Evolutionary conservation across 208 protist genomes (phyloP).

Genomic region (Trypanosomatidae sp.): DNA sequence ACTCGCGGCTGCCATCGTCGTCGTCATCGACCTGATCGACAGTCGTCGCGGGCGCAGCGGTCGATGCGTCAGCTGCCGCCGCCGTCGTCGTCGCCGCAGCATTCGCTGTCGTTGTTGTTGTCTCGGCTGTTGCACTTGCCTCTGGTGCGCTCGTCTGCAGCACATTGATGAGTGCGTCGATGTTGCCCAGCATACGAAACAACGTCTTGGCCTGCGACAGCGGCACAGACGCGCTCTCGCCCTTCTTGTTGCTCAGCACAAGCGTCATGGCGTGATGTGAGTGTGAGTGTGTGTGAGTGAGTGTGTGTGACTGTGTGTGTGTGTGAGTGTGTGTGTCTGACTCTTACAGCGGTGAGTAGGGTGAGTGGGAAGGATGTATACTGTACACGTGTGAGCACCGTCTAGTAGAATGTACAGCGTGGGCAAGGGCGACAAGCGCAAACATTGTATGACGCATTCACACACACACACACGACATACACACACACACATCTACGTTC

Average conservation of each 20-base stretch:
- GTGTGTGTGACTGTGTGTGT: no score
- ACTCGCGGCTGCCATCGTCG: no score
- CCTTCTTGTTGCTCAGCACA: neutral
- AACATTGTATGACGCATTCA: no score
- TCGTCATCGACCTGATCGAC: neutral
- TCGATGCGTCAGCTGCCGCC: neutral
- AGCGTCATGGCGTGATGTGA: neutral
- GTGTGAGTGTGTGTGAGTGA: neutral
- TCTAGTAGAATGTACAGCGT: no score
- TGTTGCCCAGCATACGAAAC: neutral
- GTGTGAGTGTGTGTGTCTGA: no score
- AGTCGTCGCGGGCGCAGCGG: neutral
- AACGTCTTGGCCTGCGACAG: neutral
- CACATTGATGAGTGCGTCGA: neutral
- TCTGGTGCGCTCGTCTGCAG: neutral
- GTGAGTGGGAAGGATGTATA: no score
- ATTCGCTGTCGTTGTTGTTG: neutral
- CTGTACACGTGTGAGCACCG: no score
- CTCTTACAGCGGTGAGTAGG: no score
- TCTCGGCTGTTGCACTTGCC: neutral
- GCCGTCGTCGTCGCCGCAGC: neutral
- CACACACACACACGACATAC: no score
- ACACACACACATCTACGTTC: no score
- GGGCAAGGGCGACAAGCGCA: no score
- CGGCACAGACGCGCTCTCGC: constrained; percentile 3